Evolutionary conservation across 106 monocot species (phyloP), one percentile per base, ranked within the genome.

Genomic region (Xerophyta viscosa): DNA sequence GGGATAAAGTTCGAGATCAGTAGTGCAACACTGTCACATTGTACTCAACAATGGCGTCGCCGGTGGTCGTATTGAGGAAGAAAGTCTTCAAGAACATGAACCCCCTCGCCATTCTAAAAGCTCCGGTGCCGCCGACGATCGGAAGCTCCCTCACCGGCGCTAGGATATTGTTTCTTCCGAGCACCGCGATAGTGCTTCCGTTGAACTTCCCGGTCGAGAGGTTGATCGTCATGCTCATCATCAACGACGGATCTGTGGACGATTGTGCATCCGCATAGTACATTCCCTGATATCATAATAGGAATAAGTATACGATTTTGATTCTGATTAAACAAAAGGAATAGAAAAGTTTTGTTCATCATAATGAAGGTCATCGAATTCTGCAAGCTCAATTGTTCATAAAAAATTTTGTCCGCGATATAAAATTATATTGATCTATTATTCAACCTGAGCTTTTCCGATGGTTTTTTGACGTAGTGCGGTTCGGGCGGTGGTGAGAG

Each of bases 391-490:
- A n/a, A n/a, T n/a, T n/a, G n/a, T n/a, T n/a, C n/a, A n/a, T n/a
- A n/a, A n/a, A n/a, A n/a, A n/a, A n/a, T n/a, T n/a, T n/a, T n/a
- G n/a, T n/a, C n/a, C n/a, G n/a, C n/a, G n/a, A n/a, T n/a, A n/a
- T n/a, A n/a, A n/a, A n/a, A n/a, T n/a, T n/a, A n/a, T n/a, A n/a
- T n/a, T n/a, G n/a, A n/a, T n/a, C n/a, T n/a, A n/a, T n/a, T n/a
- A n/a, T n/a, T n/a, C n/a, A n/a, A n/a, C n/a, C n/a, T 69, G 69
- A 1, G 69, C 69, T 8, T 54, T 54, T 4, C 69, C 69, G 3
- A 69, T 46, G 4, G 9, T 27, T 11, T 43, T 43, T 2, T 60
- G 61, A 21, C n/a, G 24, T 9, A 24, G 33, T 8, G 52, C 27
- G 5, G 69, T n/a, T n/a, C n/a, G 69, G 5, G 46, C 61, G 4